Base-by-base conservation (phyloP, 805 yeast species). In the Candida cerambycidarum region DNA sequence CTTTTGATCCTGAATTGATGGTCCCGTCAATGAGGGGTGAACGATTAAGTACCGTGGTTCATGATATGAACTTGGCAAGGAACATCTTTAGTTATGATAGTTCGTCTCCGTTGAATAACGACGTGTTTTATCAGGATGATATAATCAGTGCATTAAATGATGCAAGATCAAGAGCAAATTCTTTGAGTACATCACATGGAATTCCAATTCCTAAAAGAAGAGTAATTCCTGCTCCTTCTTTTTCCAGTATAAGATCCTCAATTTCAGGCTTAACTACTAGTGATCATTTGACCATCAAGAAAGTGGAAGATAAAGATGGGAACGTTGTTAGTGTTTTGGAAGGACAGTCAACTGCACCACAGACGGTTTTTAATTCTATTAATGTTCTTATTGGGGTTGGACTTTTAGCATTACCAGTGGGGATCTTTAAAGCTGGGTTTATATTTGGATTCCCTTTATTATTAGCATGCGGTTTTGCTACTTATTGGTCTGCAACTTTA, bases 281-380 rank as follows among this genome's bases (percentile, higher is more conserved):
- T 1, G 75, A 78, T 21, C 80, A 80, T 9, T 58, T 83, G 41
- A 71, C 76, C 38, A 59, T 83, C 44, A 78, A 78, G 53, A 78
- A 77, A 55, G 78, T 86, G 16, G 93, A 86, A 57, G 84, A 82
- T 43, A 65, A 73, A 42, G 82, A 82, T 50, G 95, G 95, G 5
- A 78, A 80, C 44, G 67, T 82, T 3, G 75, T 84, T 32, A 83
- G 90, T 2, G 80, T 85, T 46, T 66, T 84, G 38, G 85, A 84
- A 1, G 95, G 96, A 31, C 89, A 85, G 59, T 85, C 95, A 3
- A 83, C 88, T 0, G 83, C 81, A 9, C 82, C 85, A 1, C 95
- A 85, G 57, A 85, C 95, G 0, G 66, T 83, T 4, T 84, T 85
- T 69, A 86, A 86, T 53, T 82, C 90, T 1, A 80, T 83, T 42